phyloP scores from a whole-genome alignment of 108 stramenopile species.

The Nitzschia inconspicua region DNA sequence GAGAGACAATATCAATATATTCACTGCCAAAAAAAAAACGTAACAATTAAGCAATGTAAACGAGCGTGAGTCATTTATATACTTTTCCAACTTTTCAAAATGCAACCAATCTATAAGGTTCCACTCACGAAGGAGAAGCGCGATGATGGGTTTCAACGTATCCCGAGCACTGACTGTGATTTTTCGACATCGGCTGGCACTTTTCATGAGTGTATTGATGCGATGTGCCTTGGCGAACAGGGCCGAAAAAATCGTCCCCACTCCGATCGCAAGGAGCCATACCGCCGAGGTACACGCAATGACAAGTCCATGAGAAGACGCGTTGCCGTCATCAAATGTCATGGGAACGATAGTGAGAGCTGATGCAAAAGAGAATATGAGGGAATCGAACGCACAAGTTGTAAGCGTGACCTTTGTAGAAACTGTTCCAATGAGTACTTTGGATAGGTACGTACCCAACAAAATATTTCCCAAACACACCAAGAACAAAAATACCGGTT shows the following conservation, averaged over 20 bases:
- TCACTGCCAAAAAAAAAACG: constrained; percentile 6
- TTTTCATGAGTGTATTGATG: constrained; percentile 18
- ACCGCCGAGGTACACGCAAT: not conserved
- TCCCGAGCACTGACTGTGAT: constrained; percentile 27
- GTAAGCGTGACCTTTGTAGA: too few relatives aligned
- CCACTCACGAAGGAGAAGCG: constrained; percentile 13
- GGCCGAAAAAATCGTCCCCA: constrained; percentile 9
- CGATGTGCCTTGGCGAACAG: constrained; percentile 49
- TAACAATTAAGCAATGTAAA: too few relatives aligned
- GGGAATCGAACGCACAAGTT: too few relatives aligned
- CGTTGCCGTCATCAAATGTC: constrained; percentile 20
- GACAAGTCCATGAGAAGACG: not conserved
- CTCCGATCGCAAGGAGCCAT: constrained; percentile 5
- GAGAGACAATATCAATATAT: constrained; percentile 32
- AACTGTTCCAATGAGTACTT: too few relatives aligned
- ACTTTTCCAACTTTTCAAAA: not conserved
- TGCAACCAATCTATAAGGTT: constrained; percentile 17
- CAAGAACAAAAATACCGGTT: constrained; percentile 45
- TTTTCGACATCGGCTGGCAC: constrained; percentile 1
- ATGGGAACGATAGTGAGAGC: constrained; percentile 21
- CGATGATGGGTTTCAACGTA: constrained; percentile 29
- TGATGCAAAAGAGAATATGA: too few relatives aligned
- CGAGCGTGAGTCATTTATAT: not conserved
- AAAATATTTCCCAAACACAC: constrained; percentile 44
- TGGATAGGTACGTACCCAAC: constrained; percentile 35